A percentile compares a stretch with the other conserved stretches of the same genome.
Evolutionary conservation across 306 rosid species (phyloP).

Genomic region (Gillenia trifoliata): DNA sequence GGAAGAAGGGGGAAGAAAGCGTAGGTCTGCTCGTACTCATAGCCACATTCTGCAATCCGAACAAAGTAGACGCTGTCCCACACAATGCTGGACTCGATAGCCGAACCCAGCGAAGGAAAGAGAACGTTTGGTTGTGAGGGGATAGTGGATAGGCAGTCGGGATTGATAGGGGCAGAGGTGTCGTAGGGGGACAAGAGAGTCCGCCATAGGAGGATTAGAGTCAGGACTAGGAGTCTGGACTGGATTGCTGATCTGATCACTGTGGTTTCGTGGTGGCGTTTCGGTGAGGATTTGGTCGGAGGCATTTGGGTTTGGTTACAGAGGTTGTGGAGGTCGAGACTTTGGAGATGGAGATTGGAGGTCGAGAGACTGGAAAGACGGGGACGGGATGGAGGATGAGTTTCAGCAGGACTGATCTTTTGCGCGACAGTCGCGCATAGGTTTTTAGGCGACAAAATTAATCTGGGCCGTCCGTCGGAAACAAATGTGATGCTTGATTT

Average conservation of each 20-base stretch:
- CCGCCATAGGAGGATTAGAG: constrained; percentile 54
- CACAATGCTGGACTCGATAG: constrained; percentile 63
- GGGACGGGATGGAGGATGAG: not conserved
- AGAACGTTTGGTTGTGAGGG: constrained; percentile 13
- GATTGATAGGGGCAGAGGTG: constrained; percentile 79
- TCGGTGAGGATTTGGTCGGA: constrained; percentile 5
- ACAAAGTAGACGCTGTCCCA: constrained; percentile 84
- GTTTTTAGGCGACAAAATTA: too few relatives aligned
- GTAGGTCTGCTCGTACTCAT: constrained; percentile 84
- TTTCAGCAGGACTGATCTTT: not conserved
- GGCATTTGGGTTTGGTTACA: constrained; percentile 11
- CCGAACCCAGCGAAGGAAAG: constrained; percentile 35
- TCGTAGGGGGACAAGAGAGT: constrained; percentile 59
- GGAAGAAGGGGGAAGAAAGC: constrained; percentile 91
- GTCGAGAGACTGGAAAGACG: not conserved
- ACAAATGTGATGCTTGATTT: too few relatives aligned
- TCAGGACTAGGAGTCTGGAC: constrained; percentile 51
- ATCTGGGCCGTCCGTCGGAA: too few relatives aligned
- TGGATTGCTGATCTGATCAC: constrained; percentile 51
- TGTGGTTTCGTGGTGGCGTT: constrained; percentile 11
- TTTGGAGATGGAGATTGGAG: not conserved
- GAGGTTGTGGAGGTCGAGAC: not conserved
- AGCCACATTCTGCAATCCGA: constrained; percentile 74
- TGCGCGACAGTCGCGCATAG: too few relatives aligned
- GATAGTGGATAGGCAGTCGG: constrained; percentile 28